phyloP scores from a whole-genome alignment of 2,329 filamentous ascomycete genomes.

The Fusarium anthophilum region DNA sequence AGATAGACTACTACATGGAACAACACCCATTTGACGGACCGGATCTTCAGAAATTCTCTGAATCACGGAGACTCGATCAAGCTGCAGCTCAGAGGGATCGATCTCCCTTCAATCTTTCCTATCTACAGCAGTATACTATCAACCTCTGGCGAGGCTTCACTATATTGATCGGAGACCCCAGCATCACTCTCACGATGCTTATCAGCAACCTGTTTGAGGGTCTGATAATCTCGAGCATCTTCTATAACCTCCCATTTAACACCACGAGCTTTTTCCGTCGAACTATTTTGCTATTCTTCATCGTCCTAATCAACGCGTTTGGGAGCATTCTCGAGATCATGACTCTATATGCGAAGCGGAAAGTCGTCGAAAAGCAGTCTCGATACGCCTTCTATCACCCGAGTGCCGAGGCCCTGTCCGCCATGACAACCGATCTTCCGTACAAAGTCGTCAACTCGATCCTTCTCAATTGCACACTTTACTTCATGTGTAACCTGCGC shows the following conservation, averaged over 20 bases:
- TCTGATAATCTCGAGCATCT: slow-evolving; percentile 28
- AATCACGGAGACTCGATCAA: slow-evolving; percentile 33
- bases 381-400: slow-evolving; percentile 48
- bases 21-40: slow-evolving; percentile 37
- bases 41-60: slow-evolving; percentile 31
- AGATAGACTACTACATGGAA: slow-evolving; percentile 43
- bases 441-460: slow-evolving; percentile 41
- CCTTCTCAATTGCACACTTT: slow-evolving; percentile 57
- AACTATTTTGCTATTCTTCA: slow-evolving; percentile 25
- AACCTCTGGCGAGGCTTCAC: slow-evolving; percentile 23
- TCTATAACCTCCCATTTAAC: slow-evolving; percentile 19
- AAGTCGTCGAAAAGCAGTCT: slow-evolving; percentile 47
- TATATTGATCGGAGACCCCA: slow-evolving; percentile 20
- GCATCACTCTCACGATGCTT: slow-evolving; percentile 32
- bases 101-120: slow-evolving; percentile 32
- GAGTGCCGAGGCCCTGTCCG: slow-evolving; percentile 34
- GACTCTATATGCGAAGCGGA: slow-evolving; percentile 39
- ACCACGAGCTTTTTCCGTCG: slow-evolving; percentile 24
- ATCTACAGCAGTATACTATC: slow-evolving; percentile 6
- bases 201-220: slow-evolving; percentile 28
- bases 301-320: slow-evolving; percentile 34
- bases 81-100: slow-evolving; percentile 6
- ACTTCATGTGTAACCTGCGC: slow-evolving; percentile 74
- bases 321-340: slow-evolving; percentile 33
- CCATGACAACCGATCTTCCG: slow-evolving; percentile 30